Conservation (phyloP, 2,329 filamentous ascomycete species). For the Ciborinia camelliae region DNA sequence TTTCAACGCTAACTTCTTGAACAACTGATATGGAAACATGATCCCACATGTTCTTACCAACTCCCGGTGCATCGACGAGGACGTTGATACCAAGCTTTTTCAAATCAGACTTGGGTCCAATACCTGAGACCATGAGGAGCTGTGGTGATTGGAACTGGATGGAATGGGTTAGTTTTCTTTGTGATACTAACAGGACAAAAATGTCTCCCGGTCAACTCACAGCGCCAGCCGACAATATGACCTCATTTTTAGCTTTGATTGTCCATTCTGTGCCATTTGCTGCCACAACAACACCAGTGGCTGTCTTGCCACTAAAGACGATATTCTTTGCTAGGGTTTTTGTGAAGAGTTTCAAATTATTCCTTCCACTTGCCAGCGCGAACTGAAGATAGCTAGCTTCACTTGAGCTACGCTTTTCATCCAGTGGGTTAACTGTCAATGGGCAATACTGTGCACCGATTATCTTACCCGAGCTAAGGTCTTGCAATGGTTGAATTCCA, state of each 20-base stretch:
- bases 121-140: conserved; percentile 14
- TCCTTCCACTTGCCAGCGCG: conserved; percentile 1
- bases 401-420: conserved; percentile 9
- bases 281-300: background rate
- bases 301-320: conserved; percentile 1
- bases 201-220: background rate
- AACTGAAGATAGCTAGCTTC: conserved; percentile 13
- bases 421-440: background rate
- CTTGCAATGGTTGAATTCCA: conserved; percentile 3
- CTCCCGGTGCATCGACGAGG: background rate
- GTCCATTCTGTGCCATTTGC: conserved; percentile 4
- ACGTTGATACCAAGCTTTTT: background rate
- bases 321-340: conserved; percentile 14
- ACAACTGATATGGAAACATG: background rate
- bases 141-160: conserved; percentile 12
- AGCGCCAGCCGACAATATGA: conserved; percentile 8
- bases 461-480: conserved; percentile 7
- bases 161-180: background rate
- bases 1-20: conserved; percentile 10
- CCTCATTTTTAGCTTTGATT: conserved; percentile 2
- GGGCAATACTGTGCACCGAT: conserved; percentile 2
- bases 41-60: conserved; percentile 7
- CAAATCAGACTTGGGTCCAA: background rate
- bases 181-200: background rate
- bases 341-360: background rate